Evolutionary conservation across 257 asterid genomes (phyloP).

Genomic region (Mentha longifolia): DNA sequence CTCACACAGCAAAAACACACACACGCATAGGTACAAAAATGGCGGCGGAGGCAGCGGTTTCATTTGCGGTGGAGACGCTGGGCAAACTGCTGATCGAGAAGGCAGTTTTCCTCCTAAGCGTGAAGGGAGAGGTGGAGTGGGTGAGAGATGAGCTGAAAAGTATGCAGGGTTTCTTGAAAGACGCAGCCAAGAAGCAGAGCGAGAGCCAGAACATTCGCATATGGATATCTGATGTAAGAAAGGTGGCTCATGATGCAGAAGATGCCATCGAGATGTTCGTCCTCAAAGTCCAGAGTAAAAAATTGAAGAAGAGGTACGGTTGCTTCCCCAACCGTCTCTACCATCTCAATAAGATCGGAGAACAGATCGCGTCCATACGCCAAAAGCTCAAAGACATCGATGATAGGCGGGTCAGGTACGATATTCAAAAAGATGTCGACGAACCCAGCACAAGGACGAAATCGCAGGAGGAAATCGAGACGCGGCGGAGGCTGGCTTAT

Average conservation of each 20-base stretch:
- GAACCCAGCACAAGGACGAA: neutral
- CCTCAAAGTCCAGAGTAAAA: neutral
- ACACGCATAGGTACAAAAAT: no score
- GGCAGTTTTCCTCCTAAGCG: neutral
- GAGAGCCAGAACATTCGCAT: neutral
- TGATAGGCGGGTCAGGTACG: no score
- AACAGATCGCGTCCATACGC: neutral
- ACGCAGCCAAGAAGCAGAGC: neutral
- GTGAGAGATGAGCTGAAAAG: neutral
- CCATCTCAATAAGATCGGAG: neutral
- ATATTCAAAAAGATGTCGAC: neutral
- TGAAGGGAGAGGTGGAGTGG: neutral
- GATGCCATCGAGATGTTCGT: neutral
- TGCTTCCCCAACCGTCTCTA: neutral
- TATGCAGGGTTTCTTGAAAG: neutral
- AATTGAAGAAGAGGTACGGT: neutral
- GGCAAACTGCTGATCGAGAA: no score
- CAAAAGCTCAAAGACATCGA: slow-evolving; percentile 5
- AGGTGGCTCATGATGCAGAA: neutral
- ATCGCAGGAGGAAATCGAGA: neutral
- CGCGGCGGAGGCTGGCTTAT: neutral
- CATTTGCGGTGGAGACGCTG: no score
- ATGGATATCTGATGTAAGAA: neutral
- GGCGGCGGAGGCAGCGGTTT: no score
- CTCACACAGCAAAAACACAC: no score